Percentiles rank a stretch among this genome's conserved stretches.
These are phyloP conservation scores for Rhexocercosporidium sp. DNA, from an alignment of 2,329 filamentous ascomycete species.

Conservation along the genomic window DNA sequence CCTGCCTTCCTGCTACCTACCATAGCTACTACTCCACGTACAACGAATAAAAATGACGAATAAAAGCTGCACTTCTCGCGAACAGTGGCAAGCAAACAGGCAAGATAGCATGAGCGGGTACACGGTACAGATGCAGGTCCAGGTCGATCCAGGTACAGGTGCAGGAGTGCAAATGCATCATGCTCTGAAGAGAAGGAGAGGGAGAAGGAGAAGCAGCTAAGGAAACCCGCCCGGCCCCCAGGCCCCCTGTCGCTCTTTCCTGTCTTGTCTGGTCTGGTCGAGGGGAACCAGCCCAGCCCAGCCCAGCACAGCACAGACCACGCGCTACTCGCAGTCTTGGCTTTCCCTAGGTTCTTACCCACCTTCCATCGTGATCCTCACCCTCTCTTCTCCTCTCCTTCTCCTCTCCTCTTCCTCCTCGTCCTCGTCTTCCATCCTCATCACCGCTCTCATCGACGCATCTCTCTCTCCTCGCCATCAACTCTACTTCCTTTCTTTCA, in stretches of 20 bases:
- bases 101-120: not conserved
- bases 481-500: constrained; percentile 29
- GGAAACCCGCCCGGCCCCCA: no score
- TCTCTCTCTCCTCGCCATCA: not conserved
- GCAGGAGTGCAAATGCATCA: no score
- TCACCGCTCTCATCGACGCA: not conserved
- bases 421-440: constrained; percentile 12
- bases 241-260: not conserved
- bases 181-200: not conserved
- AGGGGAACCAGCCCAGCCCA: not conserved
- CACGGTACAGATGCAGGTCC: not conserved
- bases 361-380: constrained; percentile 5
- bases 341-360: constrained; percentile 9
- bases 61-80: not conserved
- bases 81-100: not conserved
- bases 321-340: not conserved
- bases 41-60: no score
- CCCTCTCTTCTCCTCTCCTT: not conserved
- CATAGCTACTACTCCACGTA: no score
- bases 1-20: no score
- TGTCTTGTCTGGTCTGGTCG: no score
- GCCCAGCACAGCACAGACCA: constrained; percentile 1
- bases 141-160: no score
- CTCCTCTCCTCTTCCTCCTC: constrained; percentile 13
- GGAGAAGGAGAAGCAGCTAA: no score